phyloP scores from a whole-genome alignment of 2,329 filamentous ascomycete species.

The Cytospora chrysosperma region DNA sequence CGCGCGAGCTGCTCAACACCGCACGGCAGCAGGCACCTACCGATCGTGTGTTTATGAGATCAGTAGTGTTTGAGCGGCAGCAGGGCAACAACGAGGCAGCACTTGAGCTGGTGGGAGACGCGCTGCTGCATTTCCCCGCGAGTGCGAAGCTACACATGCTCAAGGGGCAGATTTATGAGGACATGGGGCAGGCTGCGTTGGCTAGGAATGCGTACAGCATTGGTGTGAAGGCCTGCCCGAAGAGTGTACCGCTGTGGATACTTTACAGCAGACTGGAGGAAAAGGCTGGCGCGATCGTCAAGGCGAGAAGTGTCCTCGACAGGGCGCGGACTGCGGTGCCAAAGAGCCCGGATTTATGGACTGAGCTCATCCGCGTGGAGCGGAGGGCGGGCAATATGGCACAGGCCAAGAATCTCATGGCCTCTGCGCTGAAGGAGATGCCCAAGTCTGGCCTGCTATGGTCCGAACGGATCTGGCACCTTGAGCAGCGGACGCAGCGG shows the following conservation, averaged over 20 bases:
- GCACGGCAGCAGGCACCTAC: constrained; percentile 89
- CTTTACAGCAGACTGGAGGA: constrained; percentile 88
- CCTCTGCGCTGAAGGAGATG: constrained; percentile 86
- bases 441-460: constrained; percentile 85
- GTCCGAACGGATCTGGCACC: constrained; percentile 92
- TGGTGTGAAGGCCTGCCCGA: constrained; percentile 82
- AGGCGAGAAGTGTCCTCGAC: constrained; percentile 91
- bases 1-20: constrained; percentile 75
- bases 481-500: constrained; percentile 87
- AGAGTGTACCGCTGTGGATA: constrained; percentile 85
- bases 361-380: constrained; percentile 91
- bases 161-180: constrained; percentile 96
- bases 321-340: constrained; percentile 84
- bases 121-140: constrained; percentile 80
- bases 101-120: constrained; percentile 83
- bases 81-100: constrained; percentile 76
- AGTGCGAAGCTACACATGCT: constrained; percentile 95
- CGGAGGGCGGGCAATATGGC: constrained; percentile 77
- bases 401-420: constrained; percentile 91
- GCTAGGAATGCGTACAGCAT: constrained; percentile 87
- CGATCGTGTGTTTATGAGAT: constrained; percentile 96
- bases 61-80: constrained; percentile 88
- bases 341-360: constrained; percentile 82
- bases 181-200: constrained; percentile 73
- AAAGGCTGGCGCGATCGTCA: constrained; percentile 76